Evolutionary conservation across 495 filamentous ascomycete genomes (phyloP), one percentile per base, ranked within the genome.

Genomic region (Aspergillus steynii): DNA sequence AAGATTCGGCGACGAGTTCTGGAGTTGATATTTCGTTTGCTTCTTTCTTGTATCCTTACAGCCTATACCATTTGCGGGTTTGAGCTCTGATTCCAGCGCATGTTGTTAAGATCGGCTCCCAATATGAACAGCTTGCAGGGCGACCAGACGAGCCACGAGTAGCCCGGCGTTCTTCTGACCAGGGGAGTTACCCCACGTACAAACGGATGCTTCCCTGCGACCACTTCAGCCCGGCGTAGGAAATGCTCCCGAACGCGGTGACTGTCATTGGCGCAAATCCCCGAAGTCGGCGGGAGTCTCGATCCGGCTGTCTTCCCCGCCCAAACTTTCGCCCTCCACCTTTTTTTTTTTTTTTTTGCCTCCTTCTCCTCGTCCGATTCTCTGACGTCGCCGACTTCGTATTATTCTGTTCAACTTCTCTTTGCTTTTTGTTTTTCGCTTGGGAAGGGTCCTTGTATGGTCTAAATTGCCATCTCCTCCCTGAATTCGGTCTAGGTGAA

Each of bases 21-120:
- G 74, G 74, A 71, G 72, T 75, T 73, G 58, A 64, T 61, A 53
- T 37, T 37, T 55, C 55, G 63, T 46, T 67, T 58, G 12, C 32
- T 58, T 68, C 47, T 56, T 55, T 59, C 51, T 53, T 31, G 27
- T 31, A 29, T 53, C 29, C 28, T 53, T 31, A 31, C 51, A n/a
- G 9, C 15, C 29, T 50, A 50, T 50, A 26, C 20, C 27, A 27
- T 29, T 29, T 26, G 25, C 48, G 25, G 48, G 8, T 26, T 50
- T 50, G 15, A 50, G 48, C 48, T 25, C 27, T 29, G 5, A 4
- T 50, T 25, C 25, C 20, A 29, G 48, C 25, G 48, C 25, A 10
- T 42, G 37, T 42, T 42, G 37, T 42, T 42, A 42, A 42, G 9
- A 14, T 12, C 10, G 12, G 14, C 10, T 42, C 3, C 9, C 37